phyloP scores from a whole-genome alignment of 352 stramenopile genomes.

The Globisporangium recalcitrans region DNA sequence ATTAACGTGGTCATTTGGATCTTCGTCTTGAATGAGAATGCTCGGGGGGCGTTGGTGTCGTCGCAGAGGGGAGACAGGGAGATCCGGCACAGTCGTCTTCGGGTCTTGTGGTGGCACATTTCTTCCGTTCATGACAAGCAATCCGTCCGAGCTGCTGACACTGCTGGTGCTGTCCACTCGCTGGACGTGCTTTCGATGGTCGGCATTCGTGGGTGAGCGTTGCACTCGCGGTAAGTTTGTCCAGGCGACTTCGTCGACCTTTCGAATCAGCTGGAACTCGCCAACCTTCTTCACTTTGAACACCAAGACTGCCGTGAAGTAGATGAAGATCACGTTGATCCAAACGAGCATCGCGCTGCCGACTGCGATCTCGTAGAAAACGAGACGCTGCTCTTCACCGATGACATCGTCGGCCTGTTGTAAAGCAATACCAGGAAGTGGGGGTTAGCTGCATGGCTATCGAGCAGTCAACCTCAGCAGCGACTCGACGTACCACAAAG shows the following conservation, averaged over 20 bases:
- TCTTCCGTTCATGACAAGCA: conserved; percentile 12
- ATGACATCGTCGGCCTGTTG: conserved; percentile 60
- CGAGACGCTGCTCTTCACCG: conserved; percentile 74
- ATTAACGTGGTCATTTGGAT: conserved; percentile 21
- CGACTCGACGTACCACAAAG: conserved; percentile 48
- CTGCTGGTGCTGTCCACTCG: conserved; percentile 39
- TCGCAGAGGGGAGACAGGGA: conserved; percentile 33
- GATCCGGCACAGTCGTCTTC: conserved; percentile 3
- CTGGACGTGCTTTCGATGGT: conserved; percentile 16
- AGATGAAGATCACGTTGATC: conserved; percentile 88
- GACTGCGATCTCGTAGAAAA: conserved; percentile 86
- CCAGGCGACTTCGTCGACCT: conserved; percentile 73
- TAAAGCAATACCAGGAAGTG: neutral
- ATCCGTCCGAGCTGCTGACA: conserved; percentile 29
- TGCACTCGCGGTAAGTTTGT: conserved; percentile 72
- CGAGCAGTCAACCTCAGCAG: no score
- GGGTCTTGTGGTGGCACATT: conserved; percentile 6
- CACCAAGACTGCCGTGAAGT: conserved; percentile 79
- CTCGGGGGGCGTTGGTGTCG: conserved; percentile 22
- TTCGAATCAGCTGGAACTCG: conserved; percentile 79
- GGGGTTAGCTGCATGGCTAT: no score
- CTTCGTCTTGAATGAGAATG: conserved; percentile 24
- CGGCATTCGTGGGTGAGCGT: conserved; percentile 37
- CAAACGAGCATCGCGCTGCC: conserved; percentile 77
- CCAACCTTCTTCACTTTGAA: conserved; percentile 88